Percentiles rank a stretch among this genome's conserved stretches.
These are phyloP conservation scores for Pyricularia sp. DNA, from an alignment of 2,329 filamentous ascomycete genomes.

Conservation along the genomic window DNA sequence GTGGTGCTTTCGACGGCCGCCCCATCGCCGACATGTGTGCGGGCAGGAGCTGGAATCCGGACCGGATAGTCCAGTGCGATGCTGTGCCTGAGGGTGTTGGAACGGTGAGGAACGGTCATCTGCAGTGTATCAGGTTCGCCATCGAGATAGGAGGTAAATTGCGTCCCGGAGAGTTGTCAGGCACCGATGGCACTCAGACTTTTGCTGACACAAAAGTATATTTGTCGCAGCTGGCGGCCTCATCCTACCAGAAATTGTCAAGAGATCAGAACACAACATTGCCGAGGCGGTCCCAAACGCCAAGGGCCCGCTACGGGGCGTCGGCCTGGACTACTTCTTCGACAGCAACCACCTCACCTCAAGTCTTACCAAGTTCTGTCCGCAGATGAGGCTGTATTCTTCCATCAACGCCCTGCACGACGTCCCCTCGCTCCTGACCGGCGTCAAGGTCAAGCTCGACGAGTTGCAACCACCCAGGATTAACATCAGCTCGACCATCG, in stretches of 20 bases:
- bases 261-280: constrained; percentile 21
- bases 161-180: not conserved
- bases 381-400: constrained; percentile 24
- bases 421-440: constrained; percentile 17
- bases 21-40: constrained; percentile 24
- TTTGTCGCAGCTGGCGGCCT: constrained; percentile 20
- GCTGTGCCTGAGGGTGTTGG: constrained; percentile 32
- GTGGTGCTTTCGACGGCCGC: constrained; percentile 20
- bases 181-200: not conserved
- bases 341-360: constrained; percentile 20
- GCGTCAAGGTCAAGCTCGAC: constrained; percentile 15
- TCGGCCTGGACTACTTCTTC: constrained; percentile 24
- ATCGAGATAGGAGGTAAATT: constrained; percentile 35
- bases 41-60: constrained; percentile 26
- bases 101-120: constrained; percentile 31
- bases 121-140: constrained; percentile 34
- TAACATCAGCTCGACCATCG: constrained; percentile 15
- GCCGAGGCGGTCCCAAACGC: constrained; percentile 13
- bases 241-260: constrained; percentile 25
- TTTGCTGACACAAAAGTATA: not conserved
- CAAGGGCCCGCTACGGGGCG: constrained; percentile 17
- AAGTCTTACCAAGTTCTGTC: constrained; percentile 20
- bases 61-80: constrained; percentile 32
- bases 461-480: constrained; percentile 11
- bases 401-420: constrained; percentile 25